A percentile compares a stretch with the other conserved stretches of the same genome.
phyloP scores from a whole-genome alignment of 371 early-diverging fungal genomes.

The Actinomortierella ambigua region DNA sequence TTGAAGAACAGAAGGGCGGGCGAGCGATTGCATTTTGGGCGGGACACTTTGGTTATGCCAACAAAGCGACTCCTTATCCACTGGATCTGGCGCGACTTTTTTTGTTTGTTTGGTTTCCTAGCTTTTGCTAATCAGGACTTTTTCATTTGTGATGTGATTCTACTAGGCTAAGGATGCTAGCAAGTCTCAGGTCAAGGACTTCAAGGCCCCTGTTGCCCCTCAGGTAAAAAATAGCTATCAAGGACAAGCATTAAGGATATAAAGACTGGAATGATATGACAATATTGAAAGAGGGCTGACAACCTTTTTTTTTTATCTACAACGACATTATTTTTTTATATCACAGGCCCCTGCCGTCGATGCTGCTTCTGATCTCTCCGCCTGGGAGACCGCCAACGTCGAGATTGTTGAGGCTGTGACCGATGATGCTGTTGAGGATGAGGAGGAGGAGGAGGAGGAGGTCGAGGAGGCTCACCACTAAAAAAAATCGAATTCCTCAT shows the following conservation, averaged over 20 bases:
- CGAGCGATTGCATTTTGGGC: no score
- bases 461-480: constrained; percentile 30
- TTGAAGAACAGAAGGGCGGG: no score
- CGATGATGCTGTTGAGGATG: constrained; percentile 19
- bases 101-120: background rate
- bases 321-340: background rate
- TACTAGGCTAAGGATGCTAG: constrained; percentile 38
- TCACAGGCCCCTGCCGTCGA: constrained; percentile 31
- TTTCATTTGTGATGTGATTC: background rate
- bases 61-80: background rate
- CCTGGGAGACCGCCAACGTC: constrained; percentile 46
- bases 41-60: no score
- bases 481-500: no score
- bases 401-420: constrained; percentile 30
- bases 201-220: constrained; percentile 42
- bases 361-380: constrained; percentile 40
- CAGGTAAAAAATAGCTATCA: constrained; percentile 12
- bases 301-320: background rate
- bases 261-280: no score
- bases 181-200: constrained; percentile 43
- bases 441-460: constrained; percentile 27
- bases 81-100: background rate
- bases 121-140: background rate
- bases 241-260: no score
- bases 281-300: background rate